phyloP scores from a whole-genome alignment of 441 rosid species.

The Populus tomentosa region DNA sequence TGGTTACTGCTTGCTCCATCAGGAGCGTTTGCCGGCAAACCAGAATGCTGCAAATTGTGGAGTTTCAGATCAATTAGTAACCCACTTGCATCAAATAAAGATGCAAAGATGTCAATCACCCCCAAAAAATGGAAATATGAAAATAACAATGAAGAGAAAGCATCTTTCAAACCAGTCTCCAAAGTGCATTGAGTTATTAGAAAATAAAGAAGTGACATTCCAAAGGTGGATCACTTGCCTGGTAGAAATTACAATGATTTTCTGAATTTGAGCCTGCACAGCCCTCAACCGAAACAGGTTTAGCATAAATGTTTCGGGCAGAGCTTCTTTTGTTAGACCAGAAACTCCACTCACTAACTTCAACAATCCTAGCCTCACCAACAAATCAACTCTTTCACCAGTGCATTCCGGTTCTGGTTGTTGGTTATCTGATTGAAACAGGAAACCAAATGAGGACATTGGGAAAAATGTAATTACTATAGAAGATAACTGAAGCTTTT shows the following conservation, averaged over 20 bases:
- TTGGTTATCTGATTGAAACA: slow-evolving; percentile 2
- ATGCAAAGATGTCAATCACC: not conserved
- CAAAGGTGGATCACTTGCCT: slow-evolving; percentile 33
- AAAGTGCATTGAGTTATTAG: too few relatives aligned
- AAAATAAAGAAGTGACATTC: too few relatives aligned
- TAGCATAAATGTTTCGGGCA: slow-evolving; percentile 75
- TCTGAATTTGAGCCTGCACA: slow-evolving; percentile 79
- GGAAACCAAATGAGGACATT: not conserved
- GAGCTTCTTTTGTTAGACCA: slow-evolving; percentile 47
- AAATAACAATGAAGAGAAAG: not conserved
- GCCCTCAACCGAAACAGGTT: slow-evolving; percentile 64
- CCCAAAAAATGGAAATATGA: not conserved
- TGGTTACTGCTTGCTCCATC: slow-evolving; percentile 45
- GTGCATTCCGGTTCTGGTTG: slow-evolving; percentile 43
- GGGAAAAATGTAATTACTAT: not conserved
- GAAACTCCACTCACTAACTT: slow-evolving; percentile 59
- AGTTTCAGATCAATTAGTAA: not conserved
- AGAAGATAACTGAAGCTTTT: not conserved
- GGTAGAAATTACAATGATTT: slow-evolving; percentile 62
- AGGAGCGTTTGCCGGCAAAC: slow-evolving; percentile 68
- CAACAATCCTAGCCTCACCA: slow-evolving; percentile 73
- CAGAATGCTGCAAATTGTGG: slow-evolving; percentile 55
- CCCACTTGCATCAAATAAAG: not conserved
- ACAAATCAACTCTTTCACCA: slow-evolving; percentile 65
- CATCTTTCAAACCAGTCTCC: not conserved